Percentiles rank a stretch among this genome's conserved stretches.
Evolutionary conservation across 106 monocot species (phyloP).

Genomic region (Posidonia australis): DNA sequence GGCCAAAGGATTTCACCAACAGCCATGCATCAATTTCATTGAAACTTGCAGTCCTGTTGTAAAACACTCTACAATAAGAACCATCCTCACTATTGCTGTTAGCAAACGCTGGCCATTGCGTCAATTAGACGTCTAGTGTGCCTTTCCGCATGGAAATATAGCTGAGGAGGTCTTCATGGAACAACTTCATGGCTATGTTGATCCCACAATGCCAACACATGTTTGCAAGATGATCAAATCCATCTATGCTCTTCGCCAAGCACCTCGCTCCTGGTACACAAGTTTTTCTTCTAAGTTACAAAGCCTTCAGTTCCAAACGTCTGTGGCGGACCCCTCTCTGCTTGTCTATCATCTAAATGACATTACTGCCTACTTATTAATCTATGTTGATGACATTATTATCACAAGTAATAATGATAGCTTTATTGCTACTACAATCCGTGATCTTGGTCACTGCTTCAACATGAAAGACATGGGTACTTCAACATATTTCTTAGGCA

Average conservation of each 20-base stretch:
- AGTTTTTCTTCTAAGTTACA: background rate
- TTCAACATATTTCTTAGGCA: background rate
- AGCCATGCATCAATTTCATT: too few relatives aligned
- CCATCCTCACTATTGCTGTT: too few relatives aligned
- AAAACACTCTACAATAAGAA: too few relatives aligned
- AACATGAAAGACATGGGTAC: constrained; percentile 2
- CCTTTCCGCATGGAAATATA: too few relatives aligned
- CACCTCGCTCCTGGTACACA: background rate
- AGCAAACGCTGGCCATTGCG: too few relatives aligned
- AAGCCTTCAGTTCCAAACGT: background rate
- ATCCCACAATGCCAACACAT: too few relatives aligned
- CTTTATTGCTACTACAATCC: background rate
- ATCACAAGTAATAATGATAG: background rate
- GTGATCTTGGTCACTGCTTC: background rate
- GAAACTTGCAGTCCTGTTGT: too few relatives aligned
- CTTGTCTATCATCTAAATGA: background rate
- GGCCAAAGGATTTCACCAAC: too few relatives aligned
- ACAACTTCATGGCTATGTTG: background rate
- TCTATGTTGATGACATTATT: constrained; percentile 4
- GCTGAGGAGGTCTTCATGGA: too few relatives aligned
- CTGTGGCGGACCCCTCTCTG: background rate
- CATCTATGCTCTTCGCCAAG: background rate
- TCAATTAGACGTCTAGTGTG: too few relatives aligned
- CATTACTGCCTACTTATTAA: background rate
- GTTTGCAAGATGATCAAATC: too few relatives aligned